phyloP scores from a whole-genome alignment of 257 asterid genomes.

The Jaltomata sinuosa region DNA sequence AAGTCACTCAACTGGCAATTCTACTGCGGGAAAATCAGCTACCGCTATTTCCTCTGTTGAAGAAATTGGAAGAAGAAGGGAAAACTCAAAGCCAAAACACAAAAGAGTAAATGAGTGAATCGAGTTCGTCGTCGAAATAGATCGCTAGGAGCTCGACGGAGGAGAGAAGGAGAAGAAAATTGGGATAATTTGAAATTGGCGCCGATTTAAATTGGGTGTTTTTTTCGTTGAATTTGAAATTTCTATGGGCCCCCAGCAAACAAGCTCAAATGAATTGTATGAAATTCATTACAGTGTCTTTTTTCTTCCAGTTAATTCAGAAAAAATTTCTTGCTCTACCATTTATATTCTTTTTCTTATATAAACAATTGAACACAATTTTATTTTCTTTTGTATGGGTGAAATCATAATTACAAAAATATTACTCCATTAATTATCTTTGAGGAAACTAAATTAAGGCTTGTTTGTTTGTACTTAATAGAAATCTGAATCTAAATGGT shows the following conservation, averaged over 20 bases:
- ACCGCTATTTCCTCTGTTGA: neutral
- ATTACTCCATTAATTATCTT: neutral
- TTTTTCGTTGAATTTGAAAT: neutral
- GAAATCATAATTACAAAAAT: neutral
- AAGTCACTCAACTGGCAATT: neutral
- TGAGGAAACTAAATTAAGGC: neutral
- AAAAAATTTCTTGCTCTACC: neutral
- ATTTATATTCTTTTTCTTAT: too few species aligned
- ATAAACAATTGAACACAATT: neutral
- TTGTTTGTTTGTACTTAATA: too few species aligned
- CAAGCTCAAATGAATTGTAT: neutral
- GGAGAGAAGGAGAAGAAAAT: neutral
- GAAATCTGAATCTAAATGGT: too few species aligned
- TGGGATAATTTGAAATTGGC: neutral
- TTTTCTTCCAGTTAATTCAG: neutral
- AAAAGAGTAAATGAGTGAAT: neutral
- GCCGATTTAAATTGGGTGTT: neutral
- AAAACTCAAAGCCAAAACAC: neutral
- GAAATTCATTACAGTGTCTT: neutral
- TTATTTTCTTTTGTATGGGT: neutral
- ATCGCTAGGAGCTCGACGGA: neutral
- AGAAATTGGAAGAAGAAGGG: neutral
- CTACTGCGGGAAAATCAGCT: neutral
- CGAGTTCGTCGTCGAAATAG: neutral
- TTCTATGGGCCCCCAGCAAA: neutral